These are phyloP conservation scores for Metschnikowia baotianmanensis DNA, from an alignment of 805 yeast genomes.

Conservation along the genomic window DNA sequence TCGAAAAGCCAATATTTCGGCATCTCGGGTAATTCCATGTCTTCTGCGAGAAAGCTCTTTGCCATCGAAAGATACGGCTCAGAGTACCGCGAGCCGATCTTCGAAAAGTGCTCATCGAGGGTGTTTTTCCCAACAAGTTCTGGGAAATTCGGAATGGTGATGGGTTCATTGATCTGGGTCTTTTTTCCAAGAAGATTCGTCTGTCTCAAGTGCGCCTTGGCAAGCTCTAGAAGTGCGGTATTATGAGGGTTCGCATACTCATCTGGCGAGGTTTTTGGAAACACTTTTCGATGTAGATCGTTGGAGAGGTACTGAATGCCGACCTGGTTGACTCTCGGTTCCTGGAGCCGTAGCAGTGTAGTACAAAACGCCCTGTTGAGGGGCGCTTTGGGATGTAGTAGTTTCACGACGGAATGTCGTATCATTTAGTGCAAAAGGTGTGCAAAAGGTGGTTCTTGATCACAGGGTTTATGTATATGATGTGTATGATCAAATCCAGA, in stretches of 20 bases:
- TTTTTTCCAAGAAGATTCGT: constrained; percentile 75
- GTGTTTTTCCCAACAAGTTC: constrained; percentile 61
- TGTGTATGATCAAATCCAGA: too few species aligned
- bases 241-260: constrained; percentile 29
- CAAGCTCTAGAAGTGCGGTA: constrained; percentile 41
- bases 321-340: constrained; percentile 65
- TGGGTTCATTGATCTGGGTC: constrained; percentile 61
- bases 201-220: constrained; percentile 55
- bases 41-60: constrained; percentile 34
- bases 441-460: too few species aligned
- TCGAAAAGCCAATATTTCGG: constrained; percentile 55
- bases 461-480: too few species aligned
- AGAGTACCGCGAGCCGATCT: constrained; percentile 57
- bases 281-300: constrained; percentile 57
- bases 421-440: too few species aligned
- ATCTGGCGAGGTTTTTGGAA: constrained; percentile 40
- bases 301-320: constrained; percentile 77
- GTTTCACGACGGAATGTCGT: constrained; percentile 2
- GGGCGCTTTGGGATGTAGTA: background rate
- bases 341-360: constrained; percentile 18
- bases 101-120: constrained; percentile 82
- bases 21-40: constrained; percentile 36
- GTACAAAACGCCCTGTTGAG: background rate
- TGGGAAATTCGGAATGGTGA: constrained; percentile 60
- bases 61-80: constrained; percentile 60